Evolutionary conservation across 371 early-diverging fungal species (phyloP).

Genomic region (Parasitella parasitica): DNA sequence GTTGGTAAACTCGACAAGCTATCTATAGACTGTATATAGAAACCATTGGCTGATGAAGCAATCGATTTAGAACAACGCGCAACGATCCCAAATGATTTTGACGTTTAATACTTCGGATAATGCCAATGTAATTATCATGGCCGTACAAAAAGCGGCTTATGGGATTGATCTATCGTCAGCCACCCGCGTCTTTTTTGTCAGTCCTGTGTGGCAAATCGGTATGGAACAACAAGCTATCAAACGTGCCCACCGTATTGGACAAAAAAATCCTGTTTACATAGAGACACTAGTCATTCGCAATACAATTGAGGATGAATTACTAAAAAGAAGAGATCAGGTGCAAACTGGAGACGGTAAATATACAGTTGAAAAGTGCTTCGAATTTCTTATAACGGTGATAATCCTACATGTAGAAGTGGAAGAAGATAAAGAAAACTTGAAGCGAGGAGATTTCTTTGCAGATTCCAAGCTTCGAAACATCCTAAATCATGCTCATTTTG

Average conservation of each 20-base stretch:
- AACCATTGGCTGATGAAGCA: background rate
- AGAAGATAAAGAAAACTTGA: slow-evolving; percentile 11
- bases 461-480: slow-evolving; percentile 25
- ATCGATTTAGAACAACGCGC: slow-evolving; percentile 47
- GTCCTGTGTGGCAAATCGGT: slow-evolving; percentile 68
- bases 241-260: slow-evolving; percentile 89
- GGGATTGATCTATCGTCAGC: slow-evolving; percentile 77
- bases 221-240: slow-evolving; percentile 81
- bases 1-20: slow-evolving; percentile 35
- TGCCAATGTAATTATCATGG: slow-evolving; percentile 72
- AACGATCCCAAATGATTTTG: slow-evolving; percentile 63
- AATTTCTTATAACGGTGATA: too few species aligned
- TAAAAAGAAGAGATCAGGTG: slow-evolving; percentile 42
- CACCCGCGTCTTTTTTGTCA: slow-evolving; percentile 70
- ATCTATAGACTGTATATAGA: too few species aligned
- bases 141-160: slow-evolving; percentile 64
- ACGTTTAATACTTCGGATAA: slow-evolving; percentile 72
- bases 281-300: slow-evolving; percentile 69
- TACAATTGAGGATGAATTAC: slow-evolving; percentile 71
- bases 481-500: slow-evolving; percentile 32
- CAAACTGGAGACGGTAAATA: background rate
- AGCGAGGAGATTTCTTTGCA: slow-evolving; percentile 22
- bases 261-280: slow-evolving; percentile 74
- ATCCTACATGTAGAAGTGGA: background rate
- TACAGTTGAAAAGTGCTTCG: too few species aligned